Conservation (phyloP, 768 basidiomycete species). For the Tephrocybe sp. region DNA sequence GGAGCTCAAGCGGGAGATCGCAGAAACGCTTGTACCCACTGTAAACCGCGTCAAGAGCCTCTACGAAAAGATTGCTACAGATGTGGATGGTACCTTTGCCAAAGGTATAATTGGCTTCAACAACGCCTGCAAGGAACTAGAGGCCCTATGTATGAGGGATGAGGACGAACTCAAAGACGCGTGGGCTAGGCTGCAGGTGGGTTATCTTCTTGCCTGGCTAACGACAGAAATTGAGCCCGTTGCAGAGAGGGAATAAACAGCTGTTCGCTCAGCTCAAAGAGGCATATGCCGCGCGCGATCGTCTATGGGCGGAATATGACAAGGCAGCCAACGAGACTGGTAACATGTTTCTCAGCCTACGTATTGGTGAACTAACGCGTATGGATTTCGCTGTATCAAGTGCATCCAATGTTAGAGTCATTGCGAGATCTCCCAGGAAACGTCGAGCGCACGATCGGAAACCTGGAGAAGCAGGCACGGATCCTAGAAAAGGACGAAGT, state of each 20-base stretch:
- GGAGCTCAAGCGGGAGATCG: conserved; percentile 37
- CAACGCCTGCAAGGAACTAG: conserved; percentile 50
- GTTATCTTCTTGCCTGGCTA: conserved; percentile 14
- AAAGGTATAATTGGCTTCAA: conserved; percentile 53
- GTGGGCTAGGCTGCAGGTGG: conserved; percentile 42
- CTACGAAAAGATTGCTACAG: conserved; percentile 33
- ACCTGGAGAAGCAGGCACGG: conserved; percentile 54
- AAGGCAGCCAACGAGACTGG: conserved; percentile 42
- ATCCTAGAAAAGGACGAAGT: conserved; percentile 33
- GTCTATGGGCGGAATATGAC: conserved; percentile 50
- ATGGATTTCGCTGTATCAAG: conserved; percentile 26
- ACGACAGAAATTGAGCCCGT: neutral
- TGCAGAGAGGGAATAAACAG: conserved; percentile 39
- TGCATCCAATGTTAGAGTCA: conserved; percentile 36
- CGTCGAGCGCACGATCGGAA: conserved; percentile 48
- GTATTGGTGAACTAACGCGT: conserved; percentile 1
- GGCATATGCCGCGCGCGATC: conserved; percentile 45
- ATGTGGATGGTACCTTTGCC: conserved; percentile 34
- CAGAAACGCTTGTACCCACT: conserved; percentile 40
- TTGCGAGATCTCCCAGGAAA: conserved; percentile 46
- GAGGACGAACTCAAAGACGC: conserved; percentile 38
- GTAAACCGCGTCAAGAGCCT: conserved; percentile 45
- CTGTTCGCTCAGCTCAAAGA: conserved; percentile 45
- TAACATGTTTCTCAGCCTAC: conserved; percentile 24
- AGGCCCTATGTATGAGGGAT: conserved; percentile 40